Percentiles rank a stretch among this genome's conserved stretches.
These are phyloP conservation scores for Populus ilicifolia DNA, from an alignment of 345 rosid genomes.

Conservation along the genomic window DNA sequence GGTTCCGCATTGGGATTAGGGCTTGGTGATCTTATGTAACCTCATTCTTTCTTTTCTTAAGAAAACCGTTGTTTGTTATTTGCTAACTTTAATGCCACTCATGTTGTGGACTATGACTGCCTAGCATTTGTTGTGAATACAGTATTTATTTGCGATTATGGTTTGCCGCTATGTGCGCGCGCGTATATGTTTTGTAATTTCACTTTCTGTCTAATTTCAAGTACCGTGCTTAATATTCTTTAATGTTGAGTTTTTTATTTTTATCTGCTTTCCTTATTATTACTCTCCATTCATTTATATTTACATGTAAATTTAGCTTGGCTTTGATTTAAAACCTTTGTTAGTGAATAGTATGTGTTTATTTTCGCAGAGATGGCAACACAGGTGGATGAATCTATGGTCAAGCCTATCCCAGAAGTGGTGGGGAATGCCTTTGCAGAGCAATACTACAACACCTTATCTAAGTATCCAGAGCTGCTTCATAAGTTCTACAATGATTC, in stretches of 20 bases:
- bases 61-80: background rate
- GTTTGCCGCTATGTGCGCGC: background rate
- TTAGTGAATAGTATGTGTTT: background rate
- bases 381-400: constrained; percentile 5
- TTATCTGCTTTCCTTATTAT: background rate
- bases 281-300: background rate
- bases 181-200: background rate
- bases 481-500: constrained; percentile 22
- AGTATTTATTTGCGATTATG: no score
- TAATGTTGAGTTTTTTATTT: background rate
- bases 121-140: no score
- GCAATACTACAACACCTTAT: constrained; percentile 21
- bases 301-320: background rate
- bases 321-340: background rate
- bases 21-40: background rate
- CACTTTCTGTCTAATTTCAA: background rate
- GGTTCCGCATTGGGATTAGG: background rate
- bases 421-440: constrained; percentile 29
- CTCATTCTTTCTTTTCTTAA: background rate
- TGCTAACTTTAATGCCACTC: background rate
- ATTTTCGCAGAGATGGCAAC: constrained; percentile 11
- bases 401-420: constrained; percentile 6
- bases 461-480: constrained; percentile 12
- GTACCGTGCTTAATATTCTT: background rate
- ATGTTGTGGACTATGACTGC: no score